Base-by-base conservation (phyloP, 2,329 filamentous ascomycete species). In the Cordyceps farinosa region DNA sequence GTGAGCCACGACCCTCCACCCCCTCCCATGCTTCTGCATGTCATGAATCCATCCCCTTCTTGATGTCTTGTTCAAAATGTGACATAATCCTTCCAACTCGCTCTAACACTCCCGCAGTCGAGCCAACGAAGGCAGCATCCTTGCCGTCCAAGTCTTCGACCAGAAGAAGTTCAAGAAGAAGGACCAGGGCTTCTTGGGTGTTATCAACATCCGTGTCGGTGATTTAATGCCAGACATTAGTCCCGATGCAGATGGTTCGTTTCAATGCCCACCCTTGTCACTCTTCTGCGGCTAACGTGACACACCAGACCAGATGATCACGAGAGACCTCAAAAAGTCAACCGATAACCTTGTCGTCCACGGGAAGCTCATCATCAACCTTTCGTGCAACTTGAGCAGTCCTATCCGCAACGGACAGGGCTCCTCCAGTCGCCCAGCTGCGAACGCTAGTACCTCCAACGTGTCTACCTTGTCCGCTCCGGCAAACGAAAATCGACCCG, bases 111-210 rank as follows among this genome's bases (percentile, higher is more conserved):
- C 62, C 63, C 70, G 64, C 74, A 98, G 95, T 82, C 86, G 86
- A 75, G 94, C 92, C 65, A 95, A 89, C 66, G 95, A 99, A 75
- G 94, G 97, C 72, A 96, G 93, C 76, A 97, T 99, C 72, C 84
- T 99, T 54, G 95, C 95, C 8, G 93, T 99, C 53, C 95, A 99
- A 75, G 97, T 99, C 62, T 99, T 99, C 75, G 95, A 99, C 78
- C 95, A 99, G 79, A 97, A 97, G 82, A 99, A 99, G 80, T 99
- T 99, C 81, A 99, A 99, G 84, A 99, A 99, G 87, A 99, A 98
- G 92, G 95, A 99, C 71, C 95, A 99, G 76, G 95, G 95, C 9
- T 99, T 99, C 74, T 83, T 99, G 7, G 95, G 95, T 64, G 95
- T 99, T 61, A 97, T 99, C 73, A 99, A 99, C 75, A 90, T 99